Base-by-base conservation (phyloP, 352 stramenopile genomes). In the Globisporangium sylvaticum region DNA sequence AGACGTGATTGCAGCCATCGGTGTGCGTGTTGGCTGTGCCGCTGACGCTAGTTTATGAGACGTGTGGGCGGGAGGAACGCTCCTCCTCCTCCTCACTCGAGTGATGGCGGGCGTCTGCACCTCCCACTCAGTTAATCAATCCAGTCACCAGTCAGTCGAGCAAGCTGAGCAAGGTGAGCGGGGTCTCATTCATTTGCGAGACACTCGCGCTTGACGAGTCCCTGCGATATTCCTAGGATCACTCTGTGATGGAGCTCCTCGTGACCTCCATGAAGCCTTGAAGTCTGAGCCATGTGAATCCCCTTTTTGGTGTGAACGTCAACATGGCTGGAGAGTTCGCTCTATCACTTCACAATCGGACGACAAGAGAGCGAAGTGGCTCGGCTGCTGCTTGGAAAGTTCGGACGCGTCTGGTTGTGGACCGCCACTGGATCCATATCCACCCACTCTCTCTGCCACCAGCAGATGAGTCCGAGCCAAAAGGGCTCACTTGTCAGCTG, bases 341-440 rank as follows among this genome's bases (percentile, higher is more conserved):
- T 37, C 7, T 37, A 12, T 15, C 34, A 12, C 4, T 42, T 14
- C 39, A 29, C 48, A 55, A 55, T 4, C n/a, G n/a, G 48, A 55
- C 48, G n/a, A 55, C 48, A 50, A 50, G n/a, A 48, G 39, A 50
- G 48, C n/a, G 48, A 25, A 15, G 48, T 55, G 48, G 48, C 48
- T 55, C n/a, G 46, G 48, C 48, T 55, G n/a, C 48, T 55, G 48
- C 48, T 55, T 55, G 48, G 48, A 55, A 55, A 59, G 24, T 39
- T 59, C 25, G 54, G 9, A 20, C 18, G 54, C 27, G 54, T 55
- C 48, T 18, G n/a, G 10, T 55, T 55, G 48, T 54, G 46, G 46
- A 44, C 2, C 46, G 5, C 18, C 1, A 3, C 34, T 54, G 46
- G 46, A 54, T 54, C 46, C 22, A 24, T 53, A n/a, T 48, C 42